Evolutionary conservation across 2,329 filamentous ascomycete genomes (phyloP).

Genomic region (Orbilia quercus): DNA sequence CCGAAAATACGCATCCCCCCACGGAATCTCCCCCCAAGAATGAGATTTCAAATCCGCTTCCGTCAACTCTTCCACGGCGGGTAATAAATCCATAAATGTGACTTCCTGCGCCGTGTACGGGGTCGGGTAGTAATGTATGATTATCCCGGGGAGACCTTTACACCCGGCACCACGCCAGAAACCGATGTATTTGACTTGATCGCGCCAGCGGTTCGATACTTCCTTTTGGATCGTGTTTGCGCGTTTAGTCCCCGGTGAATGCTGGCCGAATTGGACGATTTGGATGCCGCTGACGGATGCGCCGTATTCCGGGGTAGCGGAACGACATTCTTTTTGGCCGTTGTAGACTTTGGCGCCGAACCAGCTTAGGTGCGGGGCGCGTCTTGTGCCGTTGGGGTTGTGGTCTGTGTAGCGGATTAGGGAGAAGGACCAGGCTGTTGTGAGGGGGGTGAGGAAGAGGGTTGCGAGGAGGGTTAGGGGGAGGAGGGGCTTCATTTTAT

Average conservation of each 20-base stretch:
- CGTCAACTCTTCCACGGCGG: no score
- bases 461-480: no score
- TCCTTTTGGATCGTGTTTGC: not conserved
- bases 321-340: not conserved
- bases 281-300: not conserved
- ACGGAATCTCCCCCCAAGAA: not conserved
- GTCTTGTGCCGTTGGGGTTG: no score
- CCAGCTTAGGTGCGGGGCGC: not conserved
- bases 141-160: not conserved
- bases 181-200: slow-evolving; percentile 5
- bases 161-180: not conserved
- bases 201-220: not conserved
- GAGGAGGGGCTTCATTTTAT: no score
- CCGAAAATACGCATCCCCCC: not conserved
- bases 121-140: not conserved
- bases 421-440: no score
- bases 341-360: slow-evolving; percentile 1
- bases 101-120: slow-evolving; percentile 3
- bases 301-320: not conserved
- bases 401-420: no score
- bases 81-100: not conserved
- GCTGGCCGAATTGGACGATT: not conserved
- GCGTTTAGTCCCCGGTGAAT: not conserved
- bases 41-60: not conserved
- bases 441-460: no score